Percentiles rank a stretch among this genome's conserved stretches.
Conservation (phyloP, 2,329 filamentous ascomycete genomes). For the Thielaviopsis cerberus region DNA sequence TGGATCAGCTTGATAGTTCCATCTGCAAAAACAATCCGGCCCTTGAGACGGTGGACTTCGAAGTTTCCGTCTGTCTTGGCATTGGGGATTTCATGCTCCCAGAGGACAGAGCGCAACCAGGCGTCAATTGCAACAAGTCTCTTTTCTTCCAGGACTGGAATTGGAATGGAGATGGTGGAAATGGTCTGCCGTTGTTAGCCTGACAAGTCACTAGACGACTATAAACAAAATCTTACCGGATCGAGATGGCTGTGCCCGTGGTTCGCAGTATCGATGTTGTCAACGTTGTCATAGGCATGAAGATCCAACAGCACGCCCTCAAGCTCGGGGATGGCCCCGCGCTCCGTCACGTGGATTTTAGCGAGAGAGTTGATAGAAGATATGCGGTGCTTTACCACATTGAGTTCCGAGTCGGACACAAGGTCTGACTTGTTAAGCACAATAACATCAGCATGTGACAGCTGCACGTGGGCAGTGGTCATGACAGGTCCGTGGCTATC, state of each 20-base stretch:
- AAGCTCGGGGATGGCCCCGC: slow-evolving; percentile 60
- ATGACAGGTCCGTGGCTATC: slow-evolving; percentile 47
- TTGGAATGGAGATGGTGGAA: slow-evolving; percentile 56
- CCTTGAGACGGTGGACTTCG: slow-evolving; percentile 80
- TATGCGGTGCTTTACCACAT: slow-evolving; percentile 51
- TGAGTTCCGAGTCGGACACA: slow-evolving; percentile 50
- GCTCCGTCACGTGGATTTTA: slow-evolving; percentile 62
- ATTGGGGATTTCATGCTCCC: slow-evolving; percentile 50
- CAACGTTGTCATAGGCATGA: slow-evolving; percentile 77
- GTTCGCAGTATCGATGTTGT: slow-evolving; percentile 47
- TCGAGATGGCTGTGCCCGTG: slow-evolving; percentile 87
- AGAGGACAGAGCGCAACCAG: slow-evolving; percentile 70
- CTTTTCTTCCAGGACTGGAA: slow-evolving; percentile 37
- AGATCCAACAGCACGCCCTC: slow-evolving; percentile 78
- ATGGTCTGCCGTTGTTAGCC: slow-evolving; percentile 42
- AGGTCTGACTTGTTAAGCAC: slow-evolving; percentile 88
- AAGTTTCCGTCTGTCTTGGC: slow-evolving; percentile 27
- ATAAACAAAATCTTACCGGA: slow-evolving; percentile 35
- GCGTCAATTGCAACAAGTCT: slow-evolving; percentile 50
- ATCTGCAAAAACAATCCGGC: slow-evolving; percentile 46
- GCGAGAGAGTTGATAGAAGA: slow-evolving; percentile 78
- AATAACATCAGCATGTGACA: slow-evolving; percentile 89
- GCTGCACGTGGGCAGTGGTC: slow-evolving; percentile 87
- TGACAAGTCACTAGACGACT: neutral
- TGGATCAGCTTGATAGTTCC: slow-evolving; percentile 63